Evolutionary conservation across 441 rosid species (phyloP).

Genomic region (Dalechampia spathulata): DNA sequence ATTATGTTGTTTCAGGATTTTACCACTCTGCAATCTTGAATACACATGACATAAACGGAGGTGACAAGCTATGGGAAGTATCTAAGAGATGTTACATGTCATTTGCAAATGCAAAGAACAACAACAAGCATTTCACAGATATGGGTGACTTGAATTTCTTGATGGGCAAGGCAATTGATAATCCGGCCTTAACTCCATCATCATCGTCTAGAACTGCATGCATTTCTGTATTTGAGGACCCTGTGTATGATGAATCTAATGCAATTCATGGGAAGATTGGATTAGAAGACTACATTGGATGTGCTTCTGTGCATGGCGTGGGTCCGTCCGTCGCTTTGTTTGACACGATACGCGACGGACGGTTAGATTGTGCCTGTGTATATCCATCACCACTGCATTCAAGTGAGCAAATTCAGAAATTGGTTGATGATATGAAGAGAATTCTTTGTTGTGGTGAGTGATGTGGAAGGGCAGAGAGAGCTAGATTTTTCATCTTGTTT

Average conservation of each 20-base stretch:
- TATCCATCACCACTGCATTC: constrained; percentile 84
- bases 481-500: not conserved
- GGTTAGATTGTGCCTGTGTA: constrained; percentile 59
- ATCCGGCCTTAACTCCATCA: constrained; percentile 65
- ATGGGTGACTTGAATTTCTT: constrained; percentile 77
- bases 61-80: constrained; percentile 42
- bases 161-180: constrained; percentile 82
- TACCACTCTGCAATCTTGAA: too few species aligned
- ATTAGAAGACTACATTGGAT: constrained; percentile 54
- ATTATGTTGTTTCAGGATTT: too few species aligned
- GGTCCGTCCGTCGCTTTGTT: constrained; percentile 74
- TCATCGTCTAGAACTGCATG: constrained; percentile 59
- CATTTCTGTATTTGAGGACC: constrained; percentile 71
- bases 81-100: constrained; percentile 36
- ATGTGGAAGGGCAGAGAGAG: constrained; percentile 1
- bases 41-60: too few species aligned
- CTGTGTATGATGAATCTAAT: constrained; percentile 34
- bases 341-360: constrained; percentile 61
- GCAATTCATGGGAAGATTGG: constrained; percentile 27
- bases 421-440: constrained; percentile 50
- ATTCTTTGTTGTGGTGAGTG: constrained; percentile 29
- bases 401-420: constrained; percentile 59
- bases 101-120: constrained; percentile 42
- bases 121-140: constrained; percentile 73
- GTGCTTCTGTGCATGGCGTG: constrained; percentile 70